Conservation (phyloP, 2,329 filamentous ascomycete species). For the Fusarium multiceps region DNA sequence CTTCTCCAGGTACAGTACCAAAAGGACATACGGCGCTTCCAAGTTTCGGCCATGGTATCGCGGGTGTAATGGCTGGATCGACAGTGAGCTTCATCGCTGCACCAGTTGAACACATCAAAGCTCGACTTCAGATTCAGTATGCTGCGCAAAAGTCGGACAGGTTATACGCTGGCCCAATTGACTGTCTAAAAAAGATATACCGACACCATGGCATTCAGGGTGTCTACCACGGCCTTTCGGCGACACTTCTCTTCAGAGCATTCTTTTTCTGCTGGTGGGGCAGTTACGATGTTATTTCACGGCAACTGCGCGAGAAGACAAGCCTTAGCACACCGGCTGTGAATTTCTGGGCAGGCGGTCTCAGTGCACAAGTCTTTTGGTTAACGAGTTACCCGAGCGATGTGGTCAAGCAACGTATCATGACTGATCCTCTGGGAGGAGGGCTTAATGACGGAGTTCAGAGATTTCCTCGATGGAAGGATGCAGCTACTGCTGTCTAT, state of each 20-base stretch:
- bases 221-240: conserved; percentile 85
- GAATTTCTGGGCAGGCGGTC: conserved; percentile 97
- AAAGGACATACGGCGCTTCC: conserved; percentile 65
- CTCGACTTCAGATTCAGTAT: conserved; percentile 94
- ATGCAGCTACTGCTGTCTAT: conserved; percentile 82
- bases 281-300: conserved; percentile 88
- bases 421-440: conserved; percentile 91
- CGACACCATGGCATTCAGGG: conserved; percentile 79
- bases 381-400: conserved; percentile 90
- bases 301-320: conserved; percentile 74
- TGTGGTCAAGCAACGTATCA: conserved; percentile 94
- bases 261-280: conserved; percentile 99
- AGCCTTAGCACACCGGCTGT: conserved; percentile 78
- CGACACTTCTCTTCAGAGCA: conserved; percentile 87
- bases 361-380: conserved; percentile 96
- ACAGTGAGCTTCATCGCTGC: conserved; percentile 95
- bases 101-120: conserved; percentile 95
- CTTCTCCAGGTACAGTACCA: conserved; percentile 18
- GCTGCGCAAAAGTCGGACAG: conserved; percentile 80
- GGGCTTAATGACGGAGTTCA: conserved; percentile 73
- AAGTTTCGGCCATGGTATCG: conserved; percentile 83
- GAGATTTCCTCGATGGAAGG: conserved; percentile 79
- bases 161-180: conserved; percentile 86
- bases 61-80: conserved; percentile 85
- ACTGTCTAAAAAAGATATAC: conserved; percentile 80